Evolutionary conservation across 208 protist genomes (phyloP).

Genomic region (Leishmania major): DNA sequence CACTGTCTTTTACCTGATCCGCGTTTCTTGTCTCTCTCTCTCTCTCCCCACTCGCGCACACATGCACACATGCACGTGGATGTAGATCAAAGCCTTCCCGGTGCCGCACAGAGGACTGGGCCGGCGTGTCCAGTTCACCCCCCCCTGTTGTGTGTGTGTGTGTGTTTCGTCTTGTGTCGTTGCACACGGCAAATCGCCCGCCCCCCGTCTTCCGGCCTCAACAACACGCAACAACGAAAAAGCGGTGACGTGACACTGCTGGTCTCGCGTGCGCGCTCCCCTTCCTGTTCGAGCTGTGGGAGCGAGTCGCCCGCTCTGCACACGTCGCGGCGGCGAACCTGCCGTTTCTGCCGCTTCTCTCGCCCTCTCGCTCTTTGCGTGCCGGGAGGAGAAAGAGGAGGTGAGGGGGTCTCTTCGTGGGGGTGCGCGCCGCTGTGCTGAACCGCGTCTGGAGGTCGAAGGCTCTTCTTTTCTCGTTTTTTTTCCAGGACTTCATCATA

Average conservation of each 20-base stretch:
- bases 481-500: background rate
- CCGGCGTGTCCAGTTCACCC: background rate
- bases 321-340: background rate
- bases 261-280: background rate
- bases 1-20: background rate
- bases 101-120: background rate
- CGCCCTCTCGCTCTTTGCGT: no score
- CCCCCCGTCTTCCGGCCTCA: background rate
- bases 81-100: background rate
- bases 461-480: background rate
- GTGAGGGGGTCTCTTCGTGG: background rate
- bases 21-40: background rate
- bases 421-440: background rate
- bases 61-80: conserved; percentile 20
- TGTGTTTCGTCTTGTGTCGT: background rate
- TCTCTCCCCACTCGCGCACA: conserved; percentile 6
- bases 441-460: background rate
- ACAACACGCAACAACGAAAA: background rate
- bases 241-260: background rate
- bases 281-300: background rate
- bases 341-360: background rate
- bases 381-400: background rate
- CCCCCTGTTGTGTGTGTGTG: background rate
- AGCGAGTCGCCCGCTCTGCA: background rate
- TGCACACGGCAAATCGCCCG: background rate